Evolutionary conservation across 2,329 filamentous ascomycete genomes (phyloP), one percentile per base, ranked within the genome.

Genomic region (Xylariaceae sp.): DNA sequence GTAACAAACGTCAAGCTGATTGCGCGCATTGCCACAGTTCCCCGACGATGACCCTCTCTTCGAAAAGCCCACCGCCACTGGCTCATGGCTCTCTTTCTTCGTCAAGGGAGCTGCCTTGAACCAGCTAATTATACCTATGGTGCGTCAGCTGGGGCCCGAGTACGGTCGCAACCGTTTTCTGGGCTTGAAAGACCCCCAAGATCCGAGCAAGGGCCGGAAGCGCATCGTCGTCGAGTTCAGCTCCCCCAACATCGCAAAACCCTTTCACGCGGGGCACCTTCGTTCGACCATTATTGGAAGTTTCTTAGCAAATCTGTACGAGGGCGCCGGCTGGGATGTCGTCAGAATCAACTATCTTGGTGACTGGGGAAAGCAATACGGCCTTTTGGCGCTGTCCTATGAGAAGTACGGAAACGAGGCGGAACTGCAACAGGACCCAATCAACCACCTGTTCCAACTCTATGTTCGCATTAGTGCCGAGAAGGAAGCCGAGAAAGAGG

Each of bases 21-120:
- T 64, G 21, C 57, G 60, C 23, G 23, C 52, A 4, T 44, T 32
- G 19, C 3, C n/a, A 42, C 61, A 89, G 83, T 92, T 91, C 73
- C 89, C 89, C 50, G 85, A 89, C 59, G 89, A 87, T 60, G 60
- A 62, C 21, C 84, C 89, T 19, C 80, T 96, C 21, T 81, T 95
- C 59, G 82, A 89, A 65, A 88, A 87, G 71, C 90, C 90, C 16
- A 76, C 79, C 12, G 78, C 81, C n/a, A 81, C 79, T 57, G 88
- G 87, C 62, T 84, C 85, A 46, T 92, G 90, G 67, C 75, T 96
- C 41, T 84, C 86, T 65, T 93, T 96, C 78, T 93, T 88, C 79
- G 89, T 93, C 81, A 89, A 89, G 75, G 77, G 83, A n/a, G 79
- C 77, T 2, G 83, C 86, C 14, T 82, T 95, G 44, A 79, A 83